phyloP scores from a whole-genome alignment of 306 rosid genomes.

The Malus domestica region DNA sequence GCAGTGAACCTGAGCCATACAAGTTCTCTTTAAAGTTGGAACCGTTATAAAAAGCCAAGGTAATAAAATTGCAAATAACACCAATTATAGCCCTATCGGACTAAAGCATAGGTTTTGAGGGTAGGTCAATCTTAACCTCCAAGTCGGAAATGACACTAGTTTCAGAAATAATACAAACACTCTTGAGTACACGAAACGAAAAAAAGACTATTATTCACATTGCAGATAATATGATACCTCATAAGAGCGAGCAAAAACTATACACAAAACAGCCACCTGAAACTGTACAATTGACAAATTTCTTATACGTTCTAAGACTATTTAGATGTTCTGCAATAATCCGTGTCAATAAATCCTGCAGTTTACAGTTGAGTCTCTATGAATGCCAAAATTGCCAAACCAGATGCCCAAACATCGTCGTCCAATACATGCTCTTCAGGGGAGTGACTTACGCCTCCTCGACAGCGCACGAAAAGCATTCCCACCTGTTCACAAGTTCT shows the following conservation, averaged over 20 bases:
- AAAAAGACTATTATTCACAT: no score
- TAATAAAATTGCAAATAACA: no score
- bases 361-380: conserved; percentile 40
- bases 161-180: no score
- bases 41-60: no score
- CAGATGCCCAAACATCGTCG: conserved; percentile 76
- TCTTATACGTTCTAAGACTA: background rate
- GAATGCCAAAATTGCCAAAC: conserved; percentile 63
- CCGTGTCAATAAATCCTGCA: background rate
- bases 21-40: no score
- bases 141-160: no score
- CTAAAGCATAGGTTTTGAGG: no score
- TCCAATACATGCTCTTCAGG: conserved; percentile 80
- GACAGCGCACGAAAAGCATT: conserved; percentile 89
- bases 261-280: background rate
- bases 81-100: no score
- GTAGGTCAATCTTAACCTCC: no score
- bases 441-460: conserved; percentile 90
- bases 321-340: background rate
- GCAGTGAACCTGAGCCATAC: no score
- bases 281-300: background rate
- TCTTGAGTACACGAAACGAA: no score
- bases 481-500: conserved; percentile 52
- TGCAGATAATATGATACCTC: no score
- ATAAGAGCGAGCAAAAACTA: background rate